phyloP scores from a whole-genome alignment of 805 yeast genomes.

The Barnettozyma sucrosica region DNA sequence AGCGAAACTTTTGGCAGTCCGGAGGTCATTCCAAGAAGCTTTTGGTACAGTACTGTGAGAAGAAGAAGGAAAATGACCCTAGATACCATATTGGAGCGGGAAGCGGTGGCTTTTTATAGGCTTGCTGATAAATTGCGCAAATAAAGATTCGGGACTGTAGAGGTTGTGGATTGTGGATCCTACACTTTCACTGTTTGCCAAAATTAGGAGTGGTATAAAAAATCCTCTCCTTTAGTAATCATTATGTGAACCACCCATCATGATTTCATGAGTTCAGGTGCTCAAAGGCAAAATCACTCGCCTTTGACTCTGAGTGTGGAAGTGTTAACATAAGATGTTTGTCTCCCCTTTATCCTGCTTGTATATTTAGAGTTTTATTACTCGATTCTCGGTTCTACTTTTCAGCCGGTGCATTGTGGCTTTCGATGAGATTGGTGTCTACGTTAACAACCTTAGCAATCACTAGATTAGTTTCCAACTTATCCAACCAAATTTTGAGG shows the following conservation, averaged over 20 bases:
- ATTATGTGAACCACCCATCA: too few species aligned
- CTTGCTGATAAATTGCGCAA: neutral
- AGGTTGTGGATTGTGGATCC: neutral
- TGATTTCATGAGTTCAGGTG: too few species aligned
- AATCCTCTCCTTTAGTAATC: too few species aligned
- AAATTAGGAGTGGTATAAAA: too few species aligned
- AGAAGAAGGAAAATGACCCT: neutral
- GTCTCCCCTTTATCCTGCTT: too few species aligned
- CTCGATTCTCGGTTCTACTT: neutral
- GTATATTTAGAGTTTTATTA: too few species aligned
- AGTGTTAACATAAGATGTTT: too few species aligned
- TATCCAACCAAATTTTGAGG: constrained; percentile 35
- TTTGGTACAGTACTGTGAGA: neutral
- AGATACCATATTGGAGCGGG: neutral
- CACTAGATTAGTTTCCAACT: constrained; percentile 29
- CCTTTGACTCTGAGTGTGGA: too few species aligned
- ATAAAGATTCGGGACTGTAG: neutral
- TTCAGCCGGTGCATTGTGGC: neutral
- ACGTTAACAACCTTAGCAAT: constrained; percentile 5
- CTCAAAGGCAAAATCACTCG: too few species aligned
- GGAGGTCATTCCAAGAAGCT: neutral
- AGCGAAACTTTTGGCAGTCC: constrained; percentile 40
- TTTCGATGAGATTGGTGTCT: neutral
- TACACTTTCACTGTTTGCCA: too few species aligned
- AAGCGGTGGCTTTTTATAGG: neutral